phyloP scores from a whole-genome alignment of 768 basidiomycete species.

The Mycena sanguinolenta region DNA sequence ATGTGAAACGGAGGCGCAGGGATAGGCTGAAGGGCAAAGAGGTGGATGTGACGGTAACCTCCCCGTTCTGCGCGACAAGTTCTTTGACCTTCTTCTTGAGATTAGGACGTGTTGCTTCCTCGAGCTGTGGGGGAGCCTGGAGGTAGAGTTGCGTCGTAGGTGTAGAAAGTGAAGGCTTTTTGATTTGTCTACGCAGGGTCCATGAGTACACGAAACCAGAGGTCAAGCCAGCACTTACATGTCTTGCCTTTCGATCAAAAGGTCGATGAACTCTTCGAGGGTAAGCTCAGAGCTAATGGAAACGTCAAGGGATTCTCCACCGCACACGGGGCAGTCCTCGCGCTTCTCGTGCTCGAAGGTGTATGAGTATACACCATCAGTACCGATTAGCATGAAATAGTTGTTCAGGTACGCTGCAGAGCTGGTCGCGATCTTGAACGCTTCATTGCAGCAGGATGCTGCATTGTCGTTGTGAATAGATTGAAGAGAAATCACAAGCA shows the following conservation, averaged over 20 bases:
- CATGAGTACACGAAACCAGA: slow-evolving; percentile 29
- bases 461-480: slow-evolving; percentile 11
- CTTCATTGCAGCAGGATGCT: slow-evolving; percentile 99
- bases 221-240: slow-evolving; percentile 69
- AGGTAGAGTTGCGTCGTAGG: slow-evolving; percentile 86
- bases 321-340: slow-evolving; percentile 96
- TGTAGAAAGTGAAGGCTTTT: slow-evolving; percentile 92
- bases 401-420: slow-evolving; percentile 96
- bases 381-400: slow-evolving; percentile 99
- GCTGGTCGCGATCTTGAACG: slow-evolving; percentile 97
- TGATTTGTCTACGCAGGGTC: slow-evolving; percentile 84
- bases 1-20: slow-evolving; percentile 70
- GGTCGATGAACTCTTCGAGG: slow-evolving; percentile 90
- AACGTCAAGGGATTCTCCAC: slow-evolving; percentile 87
- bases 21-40: slow-evolving; percentile 90
- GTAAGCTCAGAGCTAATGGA: slow-evolving; percentile 79
- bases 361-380: slow-evolving; percentile 95
- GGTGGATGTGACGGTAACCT: slow-evolving; percentile 90
- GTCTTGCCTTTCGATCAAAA: slow-evolving; percentile 88
- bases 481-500: neutral
- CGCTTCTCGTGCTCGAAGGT: slow-evolving; percentile 97
- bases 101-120: slow-evolving; percentile 91
- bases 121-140: slow-evolving; percentile 93
- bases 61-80: slow-evolving; percentile 80
- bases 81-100: slow-evolving; percentile 89